Evolutionary conservation across 306 rosid genomes (phyloP).

Genomic region (Rubus parviflorus): DNA sequence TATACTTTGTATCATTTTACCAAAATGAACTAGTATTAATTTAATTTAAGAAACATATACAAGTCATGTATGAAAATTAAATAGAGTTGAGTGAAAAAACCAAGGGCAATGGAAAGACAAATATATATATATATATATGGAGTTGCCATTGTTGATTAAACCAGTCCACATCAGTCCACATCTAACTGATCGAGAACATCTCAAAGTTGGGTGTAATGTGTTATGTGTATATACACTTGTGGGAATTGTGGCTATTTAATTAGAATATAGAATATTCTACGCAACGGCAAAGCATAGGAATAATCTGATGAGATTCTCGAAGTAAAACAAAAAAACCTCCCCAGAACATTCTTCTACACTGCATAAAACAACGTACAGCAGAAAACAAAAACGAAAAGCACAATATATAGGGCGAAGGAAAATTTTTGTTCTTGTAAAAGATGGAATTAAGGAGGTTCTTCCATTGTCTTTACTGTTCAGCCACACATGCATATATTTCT

Average conservation of each 20-base stretch:
- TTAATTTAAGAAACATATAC: too few relatives aligned
- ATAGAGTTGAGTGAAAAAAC: too few relatives aligned
- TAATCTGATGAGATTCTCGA: background rate
- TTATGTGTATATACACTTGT: background rate
- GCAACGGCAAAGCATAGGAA: background rate
- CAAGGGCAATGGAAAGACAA: too few relatives aligned
- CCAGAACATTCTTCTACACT: background rate
- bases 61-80: too few relatives aligned
- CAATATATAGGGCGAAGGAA: too few relatives aligned
- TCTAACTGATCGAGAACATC: background rate
- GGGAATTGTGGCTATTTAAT: background rate
- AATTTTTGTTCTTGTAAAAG: too few relatives aligned
- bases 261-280: background rate
- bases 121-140: too few relatives aligned
- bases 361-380: background rate
- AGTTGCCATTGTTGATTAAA: background rate
- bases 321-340: background rate
- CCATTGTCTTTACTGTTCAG: too few relatives aligned
- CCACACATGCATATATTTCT: too few relatives aligned
- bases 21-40: too few relatives aligned
- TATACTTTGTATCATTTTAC: background rate
- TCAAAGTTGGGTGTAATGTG: background rate
- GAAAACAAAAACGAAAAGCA: too few relatives aligned
- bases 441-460: too few relatives aligned
- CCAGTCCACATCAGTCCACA: slow-evolving; percentile 3